These are phyloP conservation scores for Calonectria henricotiae DNA, from an alignment of 2,329 filamentous ascomycete genomes.

Conservation along the genomic window DNA sequence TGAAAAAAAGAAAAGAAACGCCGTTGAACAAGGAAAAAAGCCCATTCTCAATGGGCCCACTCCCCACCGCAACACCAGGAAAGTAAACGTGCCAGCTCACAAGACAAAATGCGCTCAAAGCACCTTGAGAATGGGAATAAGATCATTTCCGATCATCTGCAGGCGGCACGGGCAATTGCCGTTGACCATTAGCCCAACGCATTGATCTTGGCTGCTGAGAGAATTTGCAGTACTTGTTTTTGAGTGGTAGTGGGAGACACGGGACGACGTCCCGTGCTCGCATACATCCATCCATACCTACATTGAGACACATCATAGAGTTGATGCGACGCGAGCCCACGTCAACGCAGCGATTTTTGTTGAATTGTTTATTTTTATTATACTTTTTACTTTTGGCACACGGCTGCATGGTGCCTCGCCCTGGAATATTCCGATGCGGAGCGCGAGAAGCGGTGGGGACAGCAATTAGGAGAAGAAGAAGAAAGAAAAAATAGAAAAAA, in stretches of 20 bases:
- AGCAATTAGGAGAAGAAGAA: no score
- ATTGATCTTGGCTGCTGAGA: constrained; percentile 15
- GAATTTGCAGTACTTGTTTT: not conserved
- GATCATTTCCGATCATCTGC: constrained; percentile 4
- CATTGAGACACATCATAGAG: constrained; percentile 16
- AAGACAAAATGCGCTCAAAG: constrained; percentile 22
- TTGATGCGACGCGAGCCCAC: not conserved
- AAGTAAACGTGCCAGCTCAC: constrained; percentile 16
- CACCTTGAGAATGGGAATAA: not conserved
- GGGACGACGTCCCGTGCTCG: not conserved
- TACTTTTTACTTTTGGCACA: no score
- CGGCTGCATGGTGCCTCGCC: not conserved
- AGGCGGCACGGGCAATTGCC: constrained; percentile 1
- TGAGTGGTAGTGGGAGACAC: not conserved
- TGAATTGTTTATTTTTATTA: no score
- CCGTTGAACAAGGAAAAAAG: constrained; percentile 14
- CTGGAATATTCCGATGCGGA: not conserved
- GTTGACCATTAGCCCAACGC: not conserved
- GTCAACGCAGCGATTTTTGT: not conserved
- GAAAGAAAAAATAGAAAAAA: no score
- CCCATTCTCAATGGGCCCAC: not conserved
- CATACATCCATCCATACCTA: constrained; percentile 1
- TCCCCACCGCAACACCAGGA: constrained; percentile 6
- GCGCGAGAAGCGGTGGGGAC: constrained; percentile 5
- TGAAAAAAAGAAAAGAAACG: not conserved